These are phyloP conservation scores for Sparassis latifolia DNA, from an alignment of 1,284 basidiomycete genomes.

Conservation along the genomic window DNA sequence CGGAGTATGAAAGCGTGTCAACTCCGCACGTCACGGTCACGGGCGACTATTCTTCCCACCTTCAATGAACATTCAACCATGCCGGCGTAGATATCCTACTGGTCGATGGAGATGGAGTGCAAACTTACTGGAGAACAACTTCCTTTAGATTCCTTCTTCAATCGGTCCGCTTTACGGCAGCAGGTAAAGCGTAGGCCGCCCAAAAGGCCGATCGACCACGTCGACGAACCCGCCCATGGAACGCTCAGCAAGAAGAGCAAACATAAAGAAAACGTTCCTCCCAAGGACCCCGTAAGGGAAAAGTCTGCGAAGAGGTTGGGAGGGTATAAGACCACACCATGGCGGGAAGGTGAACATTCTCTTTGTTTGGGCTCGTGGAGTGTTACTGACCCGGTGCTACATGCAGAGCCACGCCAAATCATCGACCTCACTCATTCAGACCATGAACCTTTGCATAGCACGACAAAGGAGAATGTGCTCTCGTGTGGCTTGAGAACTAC, in stretches of 20 bases:
- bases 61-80: neutral
- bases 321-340: too few species aligned
- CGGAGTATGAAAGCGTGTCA: slow-evolving; percentile 21
- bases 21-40: slow-evolving; percentile 14
- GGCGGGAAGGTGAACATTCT: too few species aligned
- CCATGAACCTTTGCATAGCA: neutral
- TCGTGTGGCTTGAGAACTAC: too few species aligned
- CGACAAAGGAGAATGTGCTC: too few species aligned
- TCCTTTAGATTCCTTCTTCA: slow-evolving; percentile 15
- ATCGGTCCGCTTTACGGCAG: slow-evolving; percentile 1
- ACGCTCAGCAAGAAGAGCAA: slow-evolving; percentile 3
- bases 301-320: too few species aligned
- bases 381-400: too few species aligned
- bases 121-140: slow-evolving; percentile 15
- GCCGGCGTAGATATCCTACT: too few species aligned
- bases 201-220: slow-evolving; percentile 6
- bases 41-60: neutral
- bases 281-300: neutral
- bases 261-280: neutral
- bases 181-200: slow-evolving; percentile 1
- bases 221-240: neutral
- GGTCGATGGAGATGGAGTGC: slow-evolving; percentile 4
- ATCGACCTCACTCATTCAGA: neutral
- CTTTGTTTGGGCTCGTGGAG: neutral
- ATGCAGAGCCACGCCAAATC: neutral